Evolutionary conservation across 805 yeast genomes (phyloP), one percentile per base, ranked within the genome.

Genomic region (Ogataea pignaliae): DNA sequence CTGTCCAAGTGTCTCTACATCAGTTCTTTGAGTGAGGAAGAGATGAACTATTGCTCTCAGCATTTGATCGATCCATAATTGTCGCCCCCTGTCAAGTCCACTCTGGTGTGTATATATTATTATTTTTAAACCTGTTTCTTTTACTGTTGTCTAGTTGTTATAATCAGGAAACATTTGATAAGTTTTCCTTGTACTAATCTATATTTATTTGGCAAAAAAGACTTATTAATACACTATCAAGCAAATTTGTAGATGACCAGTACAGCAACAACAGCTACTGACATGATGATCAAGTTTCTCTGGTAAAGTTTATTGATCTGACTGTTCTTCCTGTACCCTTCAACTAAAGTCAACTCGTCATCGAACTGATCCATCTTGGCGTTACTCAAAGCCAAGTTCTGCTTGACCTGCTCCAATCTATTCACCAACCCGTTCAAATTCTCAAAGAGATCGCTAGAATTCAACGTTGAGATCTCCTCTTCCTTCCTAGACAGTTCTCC

Each of bases 1-100:
- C 61, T 91, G 48, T 82, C 95, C 43, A 88, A 84, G 60, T 90
- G 97, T 64, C 74, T 89, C 31, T 89, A 89, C 64, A 78, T 89
- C 50, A 81, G 82, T 51, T 74, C 89, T 7, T 66, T 87, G 41
- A 78, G 83, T 34, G 88, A 81, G 51, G 85, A 80, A 21, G 95
- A 88, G 60, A 82, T 83, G 82, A 57, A 59, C 11, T 55, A 52
- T n/a, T 71, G 77, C 44, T 46, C 60, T 21, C 40, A 48, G 10
- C 49, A 56, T 14, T 37, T 63, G 21, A 30, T 47, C 30, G 48
- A 50, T 34, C 46, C 54, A 13, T 52, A 39, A 43, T 33, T 16
- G 21, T 26, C 3, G 9, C 33, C n/a, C n/a, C n/a, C n/a, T n/a
- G n/a, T n/a, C n/a, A n/a, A n/a, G n/a, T 13, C 6, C 9, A 8